Evolutionary conservation across 192 early-diverging fungal species (phyloP), one percentile per base, ranked within the genome.

Genomic region (Coemansia biformis): DNA sequence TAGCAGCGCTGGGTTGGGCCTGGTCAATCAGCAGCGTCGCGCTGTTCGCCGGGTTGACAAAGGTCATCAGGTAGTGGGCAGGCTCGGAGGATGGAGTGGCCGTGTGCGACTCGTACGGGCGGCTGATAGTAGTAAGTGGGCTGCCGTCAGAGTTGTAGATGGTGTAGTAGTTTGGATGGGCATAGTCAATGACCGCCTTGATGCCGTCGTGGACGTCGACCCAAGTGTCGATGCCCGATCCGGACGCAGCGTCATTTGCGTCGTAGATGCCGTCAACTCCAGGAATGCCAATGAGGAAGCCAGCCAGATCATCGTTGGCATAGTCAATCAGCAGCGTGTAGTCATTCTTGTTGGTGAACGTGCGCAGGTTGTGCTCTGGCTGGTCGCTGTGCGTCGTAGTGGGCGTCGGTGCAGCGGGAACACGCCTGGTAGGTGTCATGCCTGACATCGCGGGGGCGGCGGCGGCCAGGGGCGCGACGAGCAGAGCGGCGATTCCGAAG

Each of bases 221-320:
- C 66, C 66, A 69, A 0, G 66, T 69, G 13, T 57, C 50, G 1
- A 38, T 62, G 1, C 64, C 57, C 14, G 43, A 39, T 1, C 30
- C 47, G 10, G 42, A 14, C 12, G 40, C 24, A 2, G n/a, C 37
- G 28, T 54, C 58, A 10, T 44, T 13, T 11, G 34, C 37, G n/a
- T 48, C 22, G 49, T 68, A 68, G 12, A 68, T 59, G 15, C 65
- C 65, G 28, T 68, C 65, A 1, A 52, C 40, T 4, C 57, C 64
- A 0, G 40, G 5, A 1, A 40, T 0, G 4, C 57, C 59, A 1
- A 35, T 26, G 3, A 49, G 22, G 2, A 69, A 26, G 7, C 49
- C 66, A 8, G 35, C 66, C 14, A 60, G 48, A 13, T 60, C 54
- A 1, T 21, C 28, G 54, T 61, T 59, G 6, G 48, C 66, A 1